A percentile compares a stretch with the other conserved stretches of the same genome.
Conservation (phyloP, 2,329 filamentous ascomycete genomes). For the Aspergillus caelatus region DNA sequence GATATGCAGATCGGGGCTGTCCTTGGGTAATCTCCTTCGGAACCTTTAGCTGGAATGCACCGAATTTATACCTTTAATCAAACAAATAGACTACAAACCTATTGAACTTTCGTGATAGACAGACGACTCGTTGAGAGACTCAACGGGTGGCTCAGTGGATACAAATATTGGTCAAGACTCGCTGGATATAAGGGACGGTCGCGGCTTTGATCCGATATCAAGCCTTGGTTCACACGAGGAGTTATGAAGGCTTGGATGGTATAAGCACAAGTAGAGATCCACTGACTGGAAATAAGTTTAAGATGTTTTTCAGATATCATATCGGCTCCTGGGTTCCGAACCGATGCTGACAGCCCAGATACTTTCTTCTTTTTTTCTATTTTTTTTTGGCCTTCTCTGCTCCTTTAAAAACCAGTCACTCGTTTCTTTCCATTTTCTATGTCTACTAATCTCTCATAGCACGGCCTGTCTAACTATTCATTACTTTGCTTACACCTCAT, state of each 20-base stretch:
- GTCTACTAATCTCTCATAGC: background rate
- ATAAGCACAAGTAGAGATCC: background rate
- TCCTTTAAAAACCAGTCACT: background rate
- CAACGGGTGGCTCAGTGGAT: background rate
- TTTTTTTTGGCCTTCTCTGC: background rate
- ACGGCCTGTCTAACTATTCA: background rate
- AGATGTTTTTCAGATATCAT: background rate
- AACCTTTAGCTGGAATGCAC: background rate
- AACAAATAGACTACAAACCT: background rate
- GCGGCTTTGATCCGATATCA: background rate
- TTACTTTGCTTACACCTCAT: background rate
- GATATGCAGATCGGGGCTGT: background rate
- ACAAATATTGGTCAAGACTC: background rate
- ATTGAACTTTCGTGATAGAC: background rate
- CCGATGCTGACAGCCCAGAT: background rate
- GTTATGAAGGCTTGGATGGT: background rate
- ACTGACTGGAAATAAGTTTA: background rate
- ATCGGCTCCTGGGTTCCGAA: background rate
- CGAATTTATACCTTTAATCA: too few species aligned
- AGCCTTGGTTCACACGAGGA: background rate
- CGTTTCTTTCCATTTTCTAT: background rate
- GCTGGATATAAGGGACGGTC: background rate
- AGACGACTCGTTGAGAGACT: background rate
- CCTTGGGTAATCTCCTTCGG: too few species aligned
- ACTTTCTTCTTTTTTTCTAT: background rate